Evolutionary conservation across 1,139 yeast species (phyloP).

Genomic region (Yamadazyma atlantica): DNA sequence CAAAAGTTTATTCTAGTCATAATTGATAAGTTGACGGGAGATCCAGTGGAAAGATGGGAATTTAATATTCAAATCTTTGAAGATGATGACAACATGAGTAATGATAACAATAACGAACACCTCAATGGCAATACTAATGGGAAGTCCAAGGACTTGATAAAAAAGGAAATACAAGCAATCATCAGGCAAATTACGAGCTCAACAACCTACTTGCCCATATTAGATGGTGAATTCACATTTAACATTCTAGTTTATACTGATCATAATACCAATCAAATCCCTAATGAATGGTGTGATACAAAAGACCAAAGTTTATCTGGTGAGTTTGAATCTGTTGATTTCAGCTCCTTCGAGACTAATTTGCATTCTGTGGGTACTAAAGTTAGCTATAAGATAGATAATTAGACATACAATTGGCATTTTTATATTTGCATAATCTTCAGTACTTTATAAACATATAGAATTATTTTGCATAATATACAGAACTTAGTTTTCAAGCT

Average conservation of each 20-base stretch:
- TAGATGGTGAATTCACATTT: conserved; percentile 73
- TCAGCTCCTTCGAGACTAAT: conserved; percentile 67
- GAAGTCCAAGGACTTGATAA: conserved; percentile 53
- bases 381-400: conserved; percentile 61
- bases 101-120: conserved; percentile 3
- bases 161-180: conserved; percentile 77
- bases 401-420: not conserved
- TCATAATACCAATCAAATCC: conserved; percentile 57
- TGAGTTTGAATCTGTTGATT: conserved; percentile 61
- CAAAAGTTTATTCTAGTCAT: conserved; percentile 71
- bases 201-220: conserved; percentile 78
- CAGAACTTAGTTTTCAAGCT: conserved; percentile 20
- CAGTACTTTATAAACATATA: not conserved
- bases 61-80: conserved; percentile 58
- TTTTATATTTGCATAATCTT: not conserved
- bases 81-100: conserved; percentile 11
- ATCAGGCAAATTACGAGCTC: conserved; percentile 89
- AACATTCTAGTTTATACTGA: conserved; percentile 86
- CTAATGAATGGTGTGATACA: conserved; percentile 85
- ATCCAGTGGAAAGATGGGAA: conserved; percentile 84
- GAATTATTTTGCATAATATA: conserved; percentile 1
- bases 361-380: conserved; percentile 72
- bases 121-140: not conserved
- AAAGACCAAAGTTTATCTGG: conserved; percentile 55
- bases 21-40: conserved; percentile 64